Evolutionary conservation across 2,329 filamentous ascomycete genomes (phyloP).

Genomic region (Epichloe baconii): DNA sequence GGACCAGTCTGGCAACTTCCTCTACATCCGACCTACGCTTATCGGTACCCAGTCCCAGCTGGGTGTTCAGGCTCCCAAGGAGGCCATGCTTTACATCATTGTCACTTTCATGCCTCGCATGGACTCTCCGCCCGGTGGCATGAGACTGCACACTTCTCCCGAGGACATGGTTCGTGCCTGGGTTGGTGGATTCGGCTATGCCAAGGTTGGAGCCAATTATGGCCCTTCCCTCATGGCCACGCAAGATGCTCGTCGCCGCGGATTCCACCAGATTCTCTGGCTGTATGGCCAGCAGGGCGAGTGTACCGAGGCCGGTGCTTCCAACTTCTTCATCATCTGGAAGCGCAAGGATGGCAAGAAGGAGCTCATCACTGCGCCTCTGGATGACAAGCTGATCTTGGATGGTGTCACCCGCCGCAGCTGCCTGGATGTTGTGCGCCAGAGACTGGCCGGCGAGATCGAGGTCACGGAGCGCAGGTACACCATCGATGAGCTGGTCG

Average conservation of each 20-base stretch:
- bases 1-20: conserved; percentile 51
- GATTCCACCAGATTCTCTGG: conserved; percentile 90
- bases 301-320: conserved; percentile 84
- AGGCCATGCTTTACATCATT: conserved; percentile 85
- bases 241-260: conserved; percentile 54
- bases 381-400: conserved; percentile 73
- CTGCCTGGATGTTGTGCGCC: conserved; percentile 57
- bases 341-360: conserved; percentile 36
- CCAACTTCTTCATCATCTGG: conserved; percentile 86
- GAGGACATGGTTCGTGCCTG: conserved; percentile 82
- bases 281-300: conserved; percentile 64
- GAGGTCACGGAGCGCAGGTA: conserved; percentile 74
- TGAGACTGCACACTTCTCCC: conserved; percentile 65
- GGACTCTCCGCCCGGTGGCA: conserved; percentile 38
- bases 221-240: conserved; percentile 72
- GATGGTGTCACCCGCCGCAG: conserved; percentile 80
- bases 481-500: conserved; percentile 63
- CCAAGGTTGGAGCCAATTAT: conserved; percentile 90
- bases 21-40: conserved; percentile 79
- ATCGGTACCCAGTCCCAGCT: conserved; percentile 73
- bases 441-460: conserved; percentile 44
- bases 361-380: conserved; percentile 67
- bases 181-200: conserved; percentile 85
- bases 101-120: conserved; percentile 47
- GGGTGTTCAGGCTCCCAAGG: conserved; percentile 64